Conservation (phyloP, 305 asterid species). For the Solanum hybrid region DNA sequence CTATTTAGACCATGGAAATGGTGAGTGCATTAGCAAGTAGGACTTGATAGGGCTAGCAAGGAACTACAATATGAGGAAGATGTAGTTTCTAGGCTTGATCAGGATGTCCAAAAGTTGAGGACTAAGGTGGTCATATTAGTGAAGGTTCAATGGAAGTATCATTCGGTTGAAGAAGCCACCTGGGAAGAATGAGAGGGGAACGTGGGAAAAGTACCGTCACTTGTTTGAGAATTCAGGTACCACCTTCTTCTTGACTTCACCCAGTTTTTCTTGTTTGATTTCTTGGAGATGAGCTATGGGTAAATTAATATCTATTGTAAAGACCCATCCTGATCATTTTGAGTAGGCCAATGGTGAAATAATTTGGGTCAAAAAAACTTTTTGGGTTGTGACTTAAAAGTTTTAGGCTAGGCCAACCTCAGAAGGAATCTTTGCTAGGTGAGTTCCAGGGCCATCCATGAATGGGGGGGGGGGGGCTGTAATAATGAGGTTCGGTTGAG, state of each 20-base stretch:
- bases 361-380: no score
- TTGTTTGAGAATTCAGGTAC: not conserved
- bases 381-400: not conserved
- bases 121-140: not conserved
- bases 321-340: not conserved
- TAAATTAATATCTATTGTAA: no score
- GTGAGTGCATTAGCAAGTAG: not conserved
- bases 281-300: fast-evolving
- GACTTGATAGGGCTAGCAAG: not conserved
- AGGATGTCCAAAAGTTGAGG: not conserved
- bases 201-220: not conserved
- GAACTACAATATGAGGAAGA: not conserved
- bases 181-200: not conserved
- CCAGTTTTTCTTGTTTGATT: no score
- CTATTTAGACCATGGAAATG: not conserved
- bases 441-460: not conserved
- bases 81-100: not conserved
- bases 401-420: not conserved
- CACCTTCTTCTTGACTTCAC: not conserved
- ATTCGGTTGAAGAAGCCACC: not conserved
- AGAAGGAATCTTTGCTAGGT: not conserved
- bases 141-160: not conserved
- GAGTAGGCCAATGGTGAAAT: not conserved
- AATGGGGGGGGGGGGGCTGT: not conserved
- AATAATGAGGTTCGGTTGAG: not conserved